A percentile compares a stretch with the other conserved stretches of the same genome.
These are phyloP conservation scores for Acer negundo DNA, from an alignment of 345 rosid species.

Conservation along the genomic window DNA sequence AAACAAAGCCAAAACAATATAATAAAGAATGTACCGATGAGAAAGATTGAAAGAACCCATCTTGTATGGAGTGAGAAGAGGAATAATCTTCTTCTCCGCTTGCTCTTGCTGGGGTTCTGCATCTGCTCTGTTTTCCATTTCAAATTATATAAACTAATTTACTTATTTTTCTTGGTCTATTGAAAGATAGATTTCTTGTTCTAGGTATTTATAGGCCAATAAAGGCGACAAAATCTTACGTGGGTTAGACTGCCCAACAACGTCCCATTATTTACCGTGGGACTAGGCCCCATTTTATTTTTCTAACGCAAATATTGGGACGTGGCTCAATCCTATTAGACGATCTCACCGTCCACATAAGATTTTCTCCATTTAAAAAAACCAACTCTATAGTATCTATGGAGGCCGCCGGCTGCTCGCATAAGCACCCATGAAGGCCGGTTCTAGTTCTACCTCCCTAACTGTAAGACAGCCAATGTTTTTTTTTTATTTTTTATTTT, in stretches of 20 bases:
- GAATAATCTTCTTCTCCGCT: neutral
- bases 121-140: neutral
- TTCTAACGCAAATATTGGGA: too few species aligned
- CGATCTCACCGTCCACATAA: too few species aligned
- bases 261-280: too few species aligned
- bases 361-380: too few species aligned
- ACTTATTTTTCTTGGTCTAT: neutral
- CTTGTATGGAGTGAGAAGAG: conserved; percentile 6
- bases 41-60: neutral
- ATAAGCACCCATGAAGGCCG: neutral
- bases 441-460: too few species aligned
- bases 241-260: too few species aligned
- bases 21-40: neutral
- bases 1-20: too few species aligned
- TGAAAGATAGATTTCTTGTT: neutral
- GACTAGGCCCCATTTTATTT: too few species aligned
- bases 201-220: neutral
- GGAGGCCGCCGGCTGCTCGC: neutral
- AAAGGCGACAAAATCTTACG: neutral
- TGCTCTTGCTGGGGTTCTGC: neutral
- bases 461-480: too few species aligned
- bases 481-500: too few species aligned
- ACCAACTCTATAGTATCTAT: neutral
- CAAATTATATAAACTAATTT: neutral
- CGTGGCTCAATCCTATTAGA: too few species aligned